Percentiles rank a stretch among this genome's conserved stretches.
Evolutionary conservation across 257 asterid genomes (phyloP).

Genomic region (Linderniella brevidens): DNA sequence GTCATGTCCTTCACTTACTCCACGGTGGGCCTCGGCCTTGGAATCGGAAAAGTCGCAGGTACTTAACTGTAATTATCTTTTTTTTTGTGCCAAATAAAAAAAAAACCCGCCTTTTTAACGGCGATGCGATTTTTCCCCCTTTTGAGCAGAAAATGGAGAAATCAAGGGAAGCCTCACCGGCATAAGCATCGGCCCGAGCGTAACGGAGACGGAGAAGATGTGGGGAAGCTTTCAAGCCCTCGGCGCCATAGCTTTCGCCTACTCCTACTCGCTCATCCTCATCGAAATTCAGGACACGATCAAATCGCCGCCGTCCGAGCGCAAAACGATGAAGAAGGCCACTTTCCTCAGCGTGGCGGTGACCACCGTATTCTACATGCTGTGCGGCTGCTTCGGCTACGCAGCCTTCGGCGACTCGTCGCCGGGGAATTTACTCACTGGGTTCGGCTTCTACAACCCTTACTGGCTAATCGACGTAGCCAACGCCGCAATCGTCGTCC

Average conservation of each 20-base stretch:
- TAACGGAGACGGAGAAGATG: constrained; percentile 38
- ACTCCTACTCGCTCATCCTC: constrained; percentile 66
- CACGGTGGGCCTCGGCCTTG: constrained; percentile 39
- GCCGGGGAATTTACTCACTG: constrained; percentile 78
- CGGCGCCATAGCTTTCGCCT: constrained; percentile 80
- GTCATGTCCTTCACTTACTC: constrained; percentile 44
- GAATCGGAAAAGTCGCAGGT: constrained; percentile 40
- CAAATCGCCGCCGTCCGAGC: constrained; percentile 65
- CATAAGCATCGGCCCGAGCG: constrained; percentile 42
- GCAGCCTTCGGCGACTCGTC: constrained; percentile 85
- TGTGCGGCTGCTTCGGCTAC: constrained; percentile 76
- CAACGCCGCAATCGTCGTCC: constrained; percentile 57
- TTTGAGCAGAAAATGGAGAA: constrained; percentile 31
- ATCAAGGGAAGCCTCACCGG: constrained; percentile 64
- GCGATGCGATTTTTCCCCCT: not conserved
- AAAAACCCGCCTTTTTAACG: not conserved
- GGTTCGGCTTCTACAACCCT: constrained; percentile 79
- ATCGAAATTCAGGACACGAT: constrained; percentile 80
- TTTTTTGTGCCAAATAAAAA: no score
- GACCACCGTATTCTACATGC: constrained; percentile 83
- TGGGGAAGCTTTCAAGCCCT: constrained; percentile 77
- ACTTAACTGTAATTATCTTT: no score
- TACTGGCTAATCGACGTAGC: constrained; percentile 88
- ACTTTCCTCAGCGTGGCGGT: constrained; percentile 47
- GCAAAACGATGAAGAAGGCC: constrained; percentile 73